Percentiles rank a stretch among this genome's conserved stretches.
These are phyloP conservation scores for Circinella umbellata DNA, from an alignment of 371 early-diverging fungal species.

Conservation along the genomic window DNA sequence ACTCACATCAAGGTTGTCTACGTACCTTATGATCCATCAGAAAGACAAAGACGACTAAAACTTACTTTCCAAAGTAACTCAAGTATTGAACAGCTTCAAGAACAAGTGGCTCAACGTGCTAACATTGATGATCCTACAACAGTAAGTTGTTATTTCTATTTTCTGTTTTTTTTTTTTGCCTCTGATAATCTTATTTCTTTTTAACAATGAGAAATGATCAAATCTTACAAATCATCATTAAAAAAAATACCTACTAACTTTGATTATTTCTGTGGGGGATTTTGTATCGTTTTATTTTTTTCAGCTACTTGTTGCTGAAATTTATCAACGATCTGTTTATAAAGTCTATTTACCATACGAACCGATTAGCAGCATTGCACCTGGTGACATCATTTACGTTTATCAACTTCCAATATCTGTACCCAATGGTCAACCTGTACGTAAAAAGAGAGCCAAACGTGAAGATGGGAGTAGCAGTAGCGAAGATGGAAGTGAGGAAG, in stretches of 20 bases:
- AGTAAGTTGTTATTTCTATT: conserved; percentile 24
- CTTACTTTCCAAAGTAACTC: conserved; percentile 61
- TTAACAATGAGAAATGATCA: neutral
- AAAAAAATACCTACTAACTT: too few species aligned
- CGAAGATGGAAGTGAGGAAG: neutral
- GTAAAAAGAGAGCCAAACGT: conserved; percentile 9
- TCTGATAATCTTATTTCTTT: neutral
- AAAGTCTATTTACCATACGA: conserved; percentile 68
- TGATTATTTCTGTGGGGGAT: too few species aligned
- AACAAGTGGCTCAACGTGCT: conserved; percentile 64
- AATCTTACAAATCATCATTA: too few species aligned
- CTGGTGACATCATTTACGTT: conserved; percentile 67
- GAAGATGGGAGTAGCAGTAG: neutral
- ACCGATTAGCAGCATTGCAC: conserved; percentile 59
- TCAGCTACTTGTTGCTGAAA: conserved; percentile 65
- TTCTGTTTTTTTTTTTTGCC: neutral
- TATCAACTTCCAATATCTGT: conserved; percentile 64
- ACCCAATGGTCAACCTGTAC: conserved; percentile 15
- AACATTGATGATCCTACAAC: conserved; percentile 43
- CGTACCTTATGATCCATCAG: conserved; percentile 59
- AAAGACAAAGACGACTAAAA: conserved; percentile 30
- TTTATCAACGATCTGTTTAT: conserved; percentile 65
- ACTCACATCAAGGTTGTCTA: conserved; percentile 51
- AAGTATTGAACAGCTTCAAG: conserved; percentile 65
- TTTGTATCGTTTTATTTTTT: too few species aligned